These are phyloP conservation scores for Blastobotrys aristatus DNA, from an alignment of 1,139 yeast genomes.

Conservation along the genomic window DNA sequence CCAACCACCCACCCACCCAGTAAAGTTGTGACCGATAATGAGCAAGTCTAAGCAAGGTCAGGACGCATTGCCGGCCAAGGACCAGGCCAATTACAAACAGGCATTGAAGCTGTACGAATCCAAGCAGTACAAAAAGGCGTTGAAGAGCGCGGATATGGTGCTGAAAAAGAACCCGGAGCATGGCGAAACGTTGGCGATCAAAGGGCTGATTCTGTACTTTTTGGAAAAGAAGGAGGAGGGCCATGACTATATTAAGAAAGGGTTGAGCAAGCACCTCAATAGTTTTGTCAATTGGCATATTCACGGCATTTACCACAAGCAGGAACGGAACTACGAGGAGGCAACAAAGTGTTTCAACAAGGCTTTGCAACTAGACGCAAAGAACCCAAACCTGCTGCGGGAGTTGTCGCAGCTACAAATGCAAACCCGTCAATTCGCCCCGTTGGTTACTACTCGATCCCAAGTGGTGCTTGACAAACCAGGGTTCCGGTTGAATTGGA, in stretches of 20 bases:
- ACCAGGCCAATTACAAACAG: conserved; percentile 67
- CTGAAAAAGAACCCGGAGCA: conserved; percentile 72
- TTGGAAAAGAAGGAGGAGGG: conserved; percentile 60
- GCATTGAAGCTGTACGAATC: conserved; percentile 79
- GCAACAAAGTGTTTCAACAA: conserved; percentile 76
- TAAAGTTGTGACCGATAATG: no score
- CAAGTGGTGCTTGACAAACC: conserved; percentile 59
- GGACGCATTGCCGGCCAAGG: conserved; percentile 27
- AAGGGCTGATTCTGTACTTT: conserved; percentile 63
- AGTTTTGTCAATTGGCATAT: conserved; percentile 78
- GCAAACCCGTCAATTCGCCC: conserved; percentile 70
- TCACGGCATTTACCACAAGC: conserved; percentile 76
- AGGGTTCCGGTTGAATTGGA: conserved; percentile 90
- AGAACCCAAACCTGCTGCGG: conserved; percentile 71
- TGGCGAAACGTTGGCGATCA: conserved; percentile 78
- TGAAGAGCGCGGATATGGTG: conserved; percentile 69
- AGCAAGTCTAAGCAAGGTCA: conserved; percentile 1
- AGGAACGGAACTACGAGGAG: conserved; percentile 62
- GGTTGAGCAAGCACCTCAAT: conserved; percentile 49
- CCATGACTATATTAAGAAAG: conserved; percentile 54
- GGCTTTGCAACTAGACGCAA: conserved; percentile 76
- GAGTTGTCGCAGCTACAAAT: conserved; percentile 78
- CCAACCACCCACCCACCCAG: no score
- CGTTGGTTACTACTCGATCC: conserved; percentile 59
- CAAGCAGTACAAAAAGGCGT: conserved; percentile 82